Percentiles rank a stretch among this genome's conserved stretches.
phyloP scores from a whole-genome alignment of 2,329 filamentous ascomycete genomes.

The Mollisia scopiformis region DNA sequence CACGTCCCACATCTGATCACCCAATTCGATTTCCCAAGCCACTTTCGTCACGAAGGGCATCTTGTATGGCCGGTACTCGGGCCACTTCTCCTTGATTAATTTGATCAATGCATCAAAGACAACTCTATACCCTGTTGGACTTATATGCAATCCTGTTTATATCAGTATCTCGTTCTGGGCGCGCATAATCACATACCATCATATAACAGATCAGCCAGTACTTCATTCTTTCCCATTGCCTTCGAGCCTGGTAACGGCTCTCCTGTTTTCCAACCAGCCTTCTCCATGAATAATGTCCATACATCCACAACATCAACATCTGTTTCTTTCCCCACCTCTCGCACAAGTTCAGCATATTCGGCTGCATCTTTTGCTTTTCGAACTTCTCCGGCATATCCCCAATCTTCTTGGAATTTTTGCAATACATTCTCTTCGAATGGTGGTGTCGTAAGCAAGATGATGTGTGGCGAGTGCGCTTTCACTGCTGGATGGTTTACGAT shows the following conservation, averaged over 20 bases:
- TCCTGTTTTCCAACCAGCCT: slow-evolving; percentile 45
- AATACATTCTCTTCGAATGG: slow-evolving; percentile 77
- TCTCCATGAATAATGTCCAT: slow-evolving; percentile 75
- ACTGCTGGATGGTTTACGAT: slow-evolving; percentile 76
- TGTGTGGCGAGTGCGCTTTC: slow-evolving; percentile 68
- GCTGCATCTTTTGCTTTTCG: slow-evolving; percentile 48
- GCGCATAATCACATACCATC: slow-evolving; percentile 21
- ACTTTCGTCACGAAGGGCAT: slow-evolving; percentile 25
- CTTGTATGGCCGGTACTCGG: slow-evolving; percentile 27
- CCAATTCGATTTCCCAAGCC: slow-evolving; percentile 24
- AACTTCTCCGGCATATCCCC: slow-evolving; percentile 45
- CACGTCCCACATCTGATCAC: slow-evolving; percentile 25
- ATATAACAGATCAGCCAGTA: slow-evolving; percentile 21
- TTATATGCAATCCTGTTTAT: slow-evolving; percentile 27
- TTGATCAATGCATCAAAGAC: slow-evolving; percentile 27
- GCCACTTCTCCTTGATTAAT: slow-evolving; percentile 25
- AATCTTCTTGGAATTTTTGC: slow-evolving; percentile 30
- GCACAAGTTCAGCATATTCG: slow-evolving; percentile 63
- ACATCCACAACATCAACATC: slow-evolving; percentile 72
- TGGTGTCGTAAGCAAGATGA: slow-evolving; percentile 81
- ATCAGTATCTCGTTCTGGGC: neutral
- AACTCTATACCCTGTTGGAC: slow-evolving; percentile 26
- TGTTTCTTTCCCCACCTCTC: slow-evolving; percentile 50
- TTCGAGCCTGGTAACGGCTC: slow-evolving; percentile 18
- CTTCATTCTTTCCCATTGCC: slow-evolving; percentile 19